Evolutionary conservation across 2,329 filamentous ascomycete genomes (phyloP).

Genomic region (Ascochyta fabae): DNA sequence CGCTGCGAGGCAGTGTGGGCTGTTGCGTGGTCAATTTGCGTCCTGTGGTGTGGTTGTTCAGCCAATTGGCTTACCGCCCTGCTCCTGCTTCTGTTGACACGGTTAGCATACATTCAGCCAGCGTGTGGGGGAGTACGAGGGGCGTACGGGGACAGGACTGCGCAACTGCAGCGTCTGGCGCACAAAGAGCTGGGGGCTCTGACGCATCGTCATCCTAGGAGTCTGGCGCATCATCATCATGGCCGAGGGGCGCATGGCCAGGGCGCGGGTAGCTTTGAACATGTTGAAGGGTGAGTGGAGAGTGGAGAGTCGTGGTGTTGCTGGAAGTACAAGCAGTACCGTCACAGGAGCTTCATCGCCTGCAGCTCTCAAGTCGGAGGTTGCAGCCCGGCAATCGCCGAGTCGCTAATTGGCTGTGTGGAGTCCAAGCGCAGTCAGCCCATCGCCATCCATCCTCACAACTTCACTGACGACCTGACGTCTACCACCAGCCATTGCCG

Average conservation of each 20-base stretch:
- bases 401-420: slow-evolving; percentile 41
- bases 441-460: slow-evolving; percentile 39
- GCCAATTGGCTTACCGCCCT: slow-evolving; percentile 61
- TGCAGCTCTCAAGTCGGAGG: slow-evolving; percentile 30
- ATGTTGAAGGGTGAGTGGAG: slow-evolving; percentile 32
- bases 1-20: slow-evolving; percentile 97
- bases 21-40: slow-evolving; percentile 52
- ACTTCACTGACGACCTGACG: slow-evolving; percentile 39
- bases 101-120: slow-evolving; percentile 48
- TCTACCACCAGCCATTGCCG: slow-evolving; percentile 41
- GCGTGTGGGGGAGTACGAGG: slow-evolving; percentile 14
- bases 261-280: slow-evolving; percentile 48
- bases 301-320: slow-evolving; percentile 31
- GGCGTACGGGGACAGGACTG: slow-evolving; percentile 74
- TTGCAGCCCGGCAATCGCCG: slow-evolving; percentile 39
- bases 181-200: slow-evolving; percentile 45
- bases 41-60: slow-evolving; percentile 9
- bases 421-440: slow-evolving; percentile 45
- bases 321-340: slow-evolving; percentile 36
- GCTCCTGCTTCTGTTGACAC: slow-evolving; percentile 64
- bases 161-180: slow-evolving; percentile 58
- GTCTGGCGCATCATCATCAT: slow-evolving; percentile 48
- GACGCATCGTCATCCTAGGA: slow-evolving; percentile 49
- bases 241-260: slow-evolving; percentile 52
- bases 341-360: slow-evolving; percentile 34